Conservation (phyloP, 75 land plant genomes). For the Cupressus sempervirens region DNA sequence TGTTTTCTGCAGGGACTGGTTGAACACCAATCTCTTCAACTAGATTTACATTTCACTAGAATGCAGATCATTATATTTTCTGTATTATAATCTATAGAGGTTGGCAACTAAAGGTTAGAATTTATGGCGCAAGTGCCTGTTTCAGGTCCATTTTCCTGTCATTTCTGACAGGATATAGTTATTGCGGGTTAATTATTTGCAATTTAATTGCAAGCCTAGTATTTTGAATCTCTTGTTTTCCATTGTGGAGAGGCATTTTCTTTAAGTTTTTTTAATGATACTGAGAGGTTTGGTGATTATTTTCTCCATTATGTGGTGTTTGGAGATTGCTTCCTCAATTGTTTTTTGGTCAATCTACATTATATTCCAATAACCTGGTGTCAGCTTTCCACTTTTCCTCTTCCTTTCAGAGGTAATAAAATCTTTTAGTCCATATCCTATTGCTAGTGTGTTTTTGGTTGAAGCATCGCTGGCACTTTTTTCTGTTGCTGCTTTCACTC, state of each 20-base stretch:
- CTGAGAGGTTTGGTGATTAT: not conserved
- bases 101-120: not conserved
- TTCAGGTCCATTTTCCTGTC: not conserved
- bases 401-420: not conserved
- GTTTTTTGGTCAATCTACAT: not conserved
- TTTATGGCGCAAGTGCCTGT: not conserved
- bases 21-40: slow-evolving; percentile 6
- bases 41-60: not conserved
- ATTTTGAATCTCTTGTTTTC: not conserved
- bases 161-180: not conserved
- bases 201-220: not conserved
- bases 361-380: not conserved
- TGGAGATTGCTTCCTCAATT: not conserved
- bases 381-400: not conserved
- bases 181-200: not conserved
- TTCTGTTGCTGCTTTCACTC: not conserved
- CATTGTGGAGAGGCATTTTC: not conserved
- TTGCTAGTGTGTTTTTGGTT: not conserved
- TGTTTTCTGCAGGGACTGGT: slow-evolving; percentile 11
- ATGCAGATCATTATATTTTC: not conserved
- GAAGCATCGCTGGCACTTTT: not conserved
- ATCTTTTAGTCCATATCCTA: not conserved
- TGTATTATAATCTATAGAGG: not conserved
- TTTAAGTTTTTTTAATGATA: not conserved
- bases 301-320: not conserved